Percentiles rank a stretch among this genome's conserved stretches.
phyloP scores from a whole-genome alignment of 805 yeast species.

The Metschnikowia baotianmanensis region DNA sequence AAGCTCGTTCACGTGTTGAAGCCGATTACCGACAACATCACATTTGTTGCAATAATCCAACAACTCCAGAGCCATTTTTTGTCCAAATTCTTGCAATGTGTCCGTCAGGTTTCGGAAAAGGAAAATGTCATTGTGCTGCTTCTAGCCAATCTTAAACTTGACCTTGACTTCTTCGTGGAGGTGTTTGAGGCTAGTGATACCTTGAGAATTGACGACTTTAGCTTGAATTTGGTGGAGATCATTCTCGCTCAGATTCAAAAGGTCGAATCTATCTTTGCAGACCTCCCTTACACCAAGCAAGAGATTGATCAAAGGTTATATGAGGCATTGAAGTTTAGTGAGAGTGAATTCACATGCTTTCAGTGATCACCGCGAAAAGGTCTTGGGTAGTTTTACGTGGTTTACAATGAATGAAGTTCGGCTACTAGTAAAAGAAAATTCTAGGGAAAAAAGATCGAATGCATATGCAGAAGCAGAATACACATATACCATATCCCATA shows the following conservation, averaged over 20 bases:
- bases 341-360: constrained; percentile 35
- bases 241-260: constrained; percentile 28
- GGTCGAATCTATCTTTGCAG: constrained; percentile 23
- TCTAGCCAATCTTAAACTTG: constrained; percentile 34
- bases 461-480: no score
- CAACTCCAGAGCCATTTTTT: constrained; percentile 39
- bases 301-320: constrained; percentile 31
- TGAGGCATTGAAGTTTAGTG: constrained; percentile 27
- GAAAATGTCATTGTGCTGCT: constrained; percentile 17
- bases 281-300: constrained; percentile 22
- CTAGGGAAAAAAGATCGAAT: no score
- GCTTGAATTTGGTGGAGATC: constrained; percentile 32
- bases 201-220: constrained; percentile 34
- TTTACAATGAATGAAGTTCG: background rate
- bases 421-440: background rate
- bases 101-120: constrained; percentile 24
- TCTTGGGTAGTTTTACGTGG: background rate
- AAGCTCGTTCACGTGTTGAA: constrained; percentile 38
- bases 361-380: constrained; percentile 9
- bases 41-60: constrained; percentile 35
- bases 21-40: constrained; percentile 38
- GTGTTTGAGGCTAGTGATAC: constrained; percentile 36
- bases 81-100: constrained; percentile 31
- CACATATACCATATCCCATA: no score
- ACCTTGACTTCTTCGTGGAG: constrained; percentile 37